Percentiles rank a stretch among this genome's conserved stretches.
Evolutionary conservation across 2,329 filamentous ascomycete species (phyloP).

Genomic region (Cercospora beticola): DNA sequence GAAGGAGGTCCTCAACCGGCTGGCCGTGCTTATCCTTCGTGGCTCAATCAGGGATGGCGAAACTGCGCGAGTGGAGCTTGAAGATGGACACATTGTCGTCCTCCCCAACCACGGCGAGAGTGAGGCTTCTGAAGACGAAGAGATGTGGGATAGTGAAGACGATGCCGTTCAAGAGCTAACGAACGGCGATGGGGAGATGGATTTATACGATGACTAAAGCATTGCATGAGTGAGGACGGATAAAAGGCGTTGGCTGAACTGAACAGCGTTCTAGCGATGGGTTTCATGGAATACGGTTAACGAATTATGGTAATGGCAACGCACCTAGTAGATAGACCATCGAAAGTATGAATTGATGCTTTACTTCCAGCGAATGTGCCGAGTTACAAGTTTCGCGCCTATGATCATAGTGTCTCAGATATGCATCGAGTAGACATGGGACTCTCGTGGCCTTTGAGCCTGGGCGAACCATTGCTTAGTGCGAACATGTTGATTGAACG

Average conservation of each 20-base stretch:
- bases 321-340: background rate
- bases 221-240: background rate
- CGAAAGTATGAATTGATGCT: background rate
- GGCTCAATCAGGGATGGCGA: constrained; percentile 85
- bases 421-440: background rate
- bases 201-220: constrained; percentile 57
- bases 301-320: constrained; percentile 4
- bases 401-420: background rate
- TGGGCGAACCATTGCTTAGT: background rate
- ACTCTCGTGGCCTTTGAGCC: background rate
- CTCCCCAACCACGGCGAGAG: constrained; percentile 76
- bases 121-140: constrained; percentile 51
- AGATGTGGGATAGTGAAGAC: constrained; percentile 72
- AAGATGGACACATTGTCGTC: constrained; percentile 76
- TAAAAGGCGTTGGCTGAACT: constrained; percentile 2
- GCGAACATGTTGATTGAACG: background rate
- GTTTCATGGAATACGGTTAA: constrained; percentile 7
- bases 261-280: constrained; percentile 25
- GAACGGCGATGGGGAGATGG: constrained; percentile 57
- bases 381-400: background rate
- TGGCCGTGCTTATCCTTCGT: constrained; percentile 87
- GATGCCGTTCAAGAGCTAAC: constrained; percentile 68
- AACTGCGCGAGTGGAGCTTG: constrained; percentile 72
- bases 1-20: constrained; percentile 90
- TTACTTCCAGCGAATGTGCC: background rate